phyloP scores from a whole-genome alignment of 208 protist genomes.

The Acanthamoeba royreba region DNA sequence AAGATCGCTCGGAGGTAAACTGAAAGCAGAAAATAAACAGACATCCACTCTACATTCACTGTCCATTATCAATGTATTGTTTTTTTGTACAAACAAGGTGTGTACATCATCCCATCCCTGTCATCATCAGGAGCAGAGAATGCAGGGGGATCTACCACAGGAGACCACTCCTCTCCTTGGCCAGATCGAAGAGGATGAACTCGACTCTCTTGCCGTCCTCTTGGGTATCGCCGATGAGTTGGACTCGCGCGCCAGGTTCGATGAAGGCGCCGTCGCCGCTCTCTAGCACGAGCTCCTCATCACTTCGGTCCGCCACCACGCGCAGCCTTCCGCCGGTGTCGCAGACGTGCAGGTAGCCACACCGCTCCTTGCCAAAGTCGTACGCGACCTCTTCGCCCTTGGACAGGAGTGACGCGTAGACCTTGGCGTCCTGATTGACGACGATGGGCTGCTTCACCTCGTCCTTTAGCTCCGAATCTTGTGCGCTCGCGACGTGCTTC shows the following conservation, averaged over 20 bases:
- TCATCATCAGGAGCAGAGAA: too few species aligned
- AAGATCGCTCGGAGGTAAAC: too few species aligned
- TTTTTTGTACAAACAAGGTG: too few species aligned
- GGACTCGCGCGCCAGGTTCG: background rate
- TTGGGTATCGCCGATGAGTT: background rate
- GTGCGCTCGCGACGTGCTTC: background rate
- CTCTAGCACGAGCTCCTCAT: background rate
- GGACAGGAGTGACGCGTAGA: constrained; percentile 18
- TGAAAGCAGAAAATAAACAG: too few species aligned
- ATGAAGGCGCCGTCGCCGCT: background rate
- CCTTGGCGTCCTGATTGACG: constrained; percentile 25
- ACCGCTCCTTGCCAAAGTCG: background rate
- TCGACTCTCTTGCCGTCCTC: background rate
- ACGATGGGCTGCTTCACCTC: background rate
- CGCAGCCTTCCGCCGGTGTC: background rate
- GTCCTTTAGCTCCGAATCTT: background rate
- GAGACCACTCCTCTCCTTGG: too few species aligned
- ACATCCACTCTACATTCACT: too few species aligned
- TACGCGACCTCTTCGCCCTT: background rate
- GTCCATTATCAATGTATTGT: too few species aligned
- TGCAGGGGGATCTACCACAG: too few species aligned
- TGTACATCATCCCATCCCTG: too few species aligned
- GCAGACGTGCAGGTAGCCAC: background rate
- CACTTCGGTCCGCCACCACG: too few species aligned
- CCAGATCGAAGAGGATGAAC: constrained; percentile 39